phyloP scores from a whole-genome alignment of 345 rosid species.

The Crucihimalaya himalaica region DNA sequence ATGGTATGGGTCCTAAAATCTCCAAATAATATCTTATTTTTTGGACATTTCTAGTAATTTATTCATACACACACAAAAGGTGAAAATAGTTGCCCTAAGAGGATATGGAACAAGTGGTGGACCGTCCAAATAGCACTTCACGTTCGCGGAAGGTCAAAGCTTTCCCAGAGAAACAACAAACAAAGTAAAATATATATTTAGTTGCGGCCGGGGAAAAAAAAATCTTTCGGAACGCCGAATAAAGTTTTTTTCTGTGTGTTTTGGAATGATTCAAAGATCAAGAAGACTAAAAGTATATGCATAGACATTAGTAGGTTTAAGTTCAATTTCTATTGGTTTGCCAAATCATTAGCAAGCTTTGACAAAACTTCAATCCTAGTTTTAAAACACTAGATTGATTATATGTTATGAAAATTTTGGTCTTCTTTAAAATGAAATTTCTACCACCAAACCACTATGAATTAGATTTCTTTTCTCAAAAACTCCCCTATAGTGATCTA shows the following conservation, averaged over 20 bases:
- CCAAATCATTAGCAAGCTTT: neutral
- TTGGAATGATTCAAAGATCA: neutral
- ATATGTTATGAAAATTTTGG: neutral
- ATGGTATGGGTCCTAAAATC: conserved; percentile 32
- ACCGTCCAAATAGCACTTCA: conserved; percentile 16
- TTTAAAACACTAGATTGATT: neutral
- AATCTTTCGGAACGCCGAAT: neutral
- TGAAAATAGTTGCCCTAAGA: conserved; percentile 20
- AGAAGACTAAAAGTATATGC: neutral
- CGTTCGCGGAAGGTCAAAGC: conserved; percentile 21
- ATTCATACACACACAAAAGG: neutral
- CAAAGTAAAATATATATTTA: neutral
- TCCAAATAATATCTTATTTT: conserved; percentile 5
- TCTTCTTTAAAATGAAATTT: neutral
- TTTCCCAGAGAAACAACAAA: conserved; percentile 17
- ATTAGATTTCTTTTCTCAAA: neutral
- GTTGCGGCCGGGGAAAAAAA: neutral
- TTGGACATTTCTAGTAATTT: conserved; percentile 19
- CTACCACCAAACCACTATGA: neutral
- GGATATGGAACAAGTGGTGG: conserved; percentile 34
- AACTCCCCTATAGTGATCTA: neutral
- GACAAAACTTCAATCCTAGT: neutral
- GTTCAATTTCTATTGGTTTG: neutral
- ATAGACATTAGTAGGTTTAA: neutral
- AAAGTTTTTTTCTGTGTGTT: neutral